Evolutionary conservation across 129 eudicot species (phyloP).

Genomic region (Ambrosia artemisiifolia): DNA sequence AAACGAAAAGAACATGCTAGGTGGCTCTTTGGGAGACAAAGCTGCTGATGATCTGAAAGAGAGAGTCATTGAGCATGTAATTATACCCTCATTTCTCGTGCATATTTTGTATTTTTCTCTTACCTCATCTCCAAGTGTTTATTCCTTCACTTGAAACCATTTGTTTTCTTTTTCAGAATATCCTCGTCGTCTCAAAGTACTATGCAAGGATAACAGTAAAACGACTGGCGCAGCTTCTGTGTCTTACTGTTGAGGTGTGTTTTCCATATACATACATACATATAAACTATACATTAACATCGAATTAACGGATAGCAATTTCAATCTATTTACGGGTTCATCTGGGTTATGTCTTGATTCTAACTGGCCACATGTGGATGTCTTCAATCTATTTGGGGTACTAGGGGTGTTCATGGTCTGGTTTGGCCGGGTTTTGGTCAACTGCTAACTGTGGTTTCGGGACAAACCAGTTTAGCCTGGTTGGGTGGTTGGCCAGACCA

Average conservation of each 20-base stretch:
- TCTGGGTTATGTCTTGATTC: neutral
- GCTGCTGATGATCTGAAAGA: conserved; percentile 83
- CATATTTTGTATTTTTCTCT: neutral
- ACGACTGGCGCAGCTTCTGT: conserved; percentile 78
- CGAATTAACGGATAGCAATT: neutral
- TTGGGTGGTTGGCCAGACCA: neutral
- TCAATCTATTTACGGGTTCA: neutral
- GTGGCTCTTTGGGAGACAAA: conserved; percentile 85
- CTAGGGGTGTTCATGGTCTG: neutral
- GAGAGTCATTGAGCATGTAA: conserved; percentile 93
- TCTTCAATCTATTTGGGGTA: too few species aligned
- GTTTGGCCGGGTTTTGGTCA: neutral
- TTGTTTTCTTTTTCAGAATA: conserved; percentile 48
- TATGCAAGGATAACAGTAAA: conserved; percentile 72
- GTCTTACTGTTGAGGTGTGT: conserved; percentile 73
- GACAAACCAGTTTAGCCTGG: neutral
- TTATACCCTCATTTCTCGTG: neutral
- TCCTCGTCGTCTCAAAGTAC: conserved; percentile 82
- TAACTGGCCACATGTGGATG: too few species aligned
- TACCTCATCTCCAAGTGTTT: neutral
- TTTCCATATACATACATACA: neutral
- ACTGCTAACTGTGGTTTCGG: neutral
- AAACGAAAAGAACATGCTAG: conserved; percentile 77
- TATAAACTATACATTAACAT: too few species aligned
- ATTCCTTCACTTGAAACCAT: conserved; percentile 1